phyloP scores from a whole-genome alignment of 192 early-diverging fungal genomes.

The Entomortierella parvispora region DNA sequence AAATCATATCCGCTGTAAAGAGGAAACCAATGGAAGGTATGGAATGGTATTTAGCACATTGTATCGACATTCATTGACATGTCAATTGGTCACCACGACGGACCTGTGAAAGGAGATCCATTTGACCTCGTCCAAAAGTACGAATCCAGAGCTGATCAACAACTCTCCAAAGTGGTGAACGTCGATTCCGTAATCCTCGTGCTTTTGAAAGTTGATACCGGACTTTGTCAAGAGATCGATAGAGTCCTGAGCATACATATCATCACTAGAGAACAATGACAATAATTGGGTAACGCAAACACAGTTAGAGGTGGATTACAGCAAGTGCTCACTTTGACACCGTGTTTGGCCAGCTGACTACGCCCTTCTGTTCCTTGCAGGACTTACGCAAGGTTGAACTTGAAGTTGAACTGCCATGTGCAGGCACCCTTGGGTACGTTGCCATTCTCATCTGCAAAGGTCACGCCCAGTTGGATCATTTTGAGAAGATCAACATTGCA shows the following conservation, averaged over 20 bases:
- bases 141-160: constrained; percentile 95
- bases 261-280: constrained; percentile 64
- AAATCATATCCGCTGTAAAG: constrained; percentile 93
- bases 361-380: too few relatives aligned
- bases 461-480: constrained; percentile 98
- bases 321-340: not conserved
- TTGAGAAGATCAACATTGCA: constrained; percentile 98
- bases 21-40: constrained; percentile 6
- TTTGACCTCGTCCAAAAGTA: constrained; percentile 92
- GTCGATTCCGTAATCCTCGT: constrained; percentile 97
- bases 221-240: constrained; percentile 97
- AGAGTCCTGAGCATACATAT: constrained; percentile 99
- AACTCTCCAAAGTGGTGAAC: constrained; percentile 97
- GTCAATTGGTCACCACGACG: not conserved
- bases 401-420: constrained; percentile 99
- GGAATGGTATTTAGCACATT: too few relatives aligned
- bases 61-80: too few relatives aligned
- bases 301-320: not conserved
- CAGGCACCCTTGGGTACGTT: constrained; percentile 85
- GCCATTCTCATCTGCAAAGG: constrained; percentile 90
- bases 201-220: constrained; percentile 97
- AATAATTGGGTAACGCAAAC: constrained; percentile 10
- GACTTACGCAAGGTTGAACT: constrained; percentile 86
- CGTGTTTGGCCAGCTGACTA: too few relatives aligned
- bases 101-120: constrained; percentile 99